These are phyloP conservation scores for Salinomyces thailandicus DNA, from an alignment of 2,329 filamentous ascomycete genomes.

Conservation along the genomic window DNA sequence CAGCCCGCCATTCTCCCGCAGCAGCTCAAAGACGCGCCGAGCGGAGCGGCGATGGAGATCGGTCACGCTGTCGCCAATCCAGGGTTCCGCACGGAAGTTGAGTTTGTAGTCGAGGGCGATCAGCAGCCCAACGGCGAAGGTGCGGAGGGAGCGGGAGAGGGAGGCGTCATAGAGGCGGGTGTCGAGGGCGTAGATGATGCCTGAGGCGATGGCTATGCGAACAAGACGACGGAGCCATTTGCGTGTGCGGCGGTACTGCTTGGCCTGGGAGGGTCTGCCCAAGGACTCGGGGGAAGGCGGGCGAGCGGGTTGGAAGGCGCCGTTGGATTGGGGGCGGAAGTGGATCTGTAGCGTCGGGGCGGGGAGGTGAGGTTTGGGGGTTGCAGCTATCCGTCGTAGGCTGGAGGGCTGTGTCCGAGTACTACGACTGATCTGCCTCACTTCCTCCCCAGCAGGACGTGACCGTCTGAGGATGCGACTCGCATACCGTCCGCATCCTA, in stretches of 20 bases:
- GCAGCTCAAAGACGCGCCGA: constrained; percentile 66
- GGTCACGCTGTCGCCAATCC: constrained; percentile 59
- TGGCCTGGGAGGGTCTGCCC: constrained; percentile 59
- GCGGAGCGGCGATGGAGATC: constrained; percentile 79
- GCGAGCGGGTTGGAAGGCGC: constrained; percentile 33
- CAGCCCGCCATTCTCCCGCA: constrained; percentile 78
- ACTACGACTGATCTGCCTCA: too few species aligned
- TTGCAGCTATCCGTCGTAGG: too few species aligned
- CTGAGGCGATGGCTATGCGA: constrained; percentile 49
- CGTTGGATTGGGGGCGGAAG: constrained; percentile 4
- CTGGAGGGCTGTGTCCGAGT: too few species aligned
- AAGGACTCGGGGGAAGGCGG: constrained; percentile 73
- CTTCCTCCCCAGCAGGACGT: too few species aligned
- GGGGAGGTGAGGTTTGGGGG: too few species aligned
- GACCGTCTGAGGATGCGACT: constrained; percentile 17
- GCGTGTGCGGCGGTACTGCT: constrained; percentile 57
- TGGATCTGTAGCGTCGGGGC: too few species aligned
- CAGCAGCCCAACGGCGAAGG: constrained; percentile 67
- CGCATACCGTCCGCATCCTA: constrained; percentile 23
- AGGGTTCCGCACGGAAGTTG: constrained; percentile 77
- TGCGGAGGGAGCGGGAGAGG: constrained; percentile 65
- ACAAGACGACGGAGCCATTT: constrained; percentile 70
- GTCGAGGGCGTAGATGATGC: constrained; percentile 58
- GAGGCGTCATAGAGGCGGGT: constrained; percentile 67
- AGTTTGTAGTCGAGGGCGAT: constrained; percentile 92